These are phyloP conservation scores for Daldinia concentrica DNA, from an alignment of 495 filamentous ascomycete genomes.

Conservation along the genomic window DNA sequence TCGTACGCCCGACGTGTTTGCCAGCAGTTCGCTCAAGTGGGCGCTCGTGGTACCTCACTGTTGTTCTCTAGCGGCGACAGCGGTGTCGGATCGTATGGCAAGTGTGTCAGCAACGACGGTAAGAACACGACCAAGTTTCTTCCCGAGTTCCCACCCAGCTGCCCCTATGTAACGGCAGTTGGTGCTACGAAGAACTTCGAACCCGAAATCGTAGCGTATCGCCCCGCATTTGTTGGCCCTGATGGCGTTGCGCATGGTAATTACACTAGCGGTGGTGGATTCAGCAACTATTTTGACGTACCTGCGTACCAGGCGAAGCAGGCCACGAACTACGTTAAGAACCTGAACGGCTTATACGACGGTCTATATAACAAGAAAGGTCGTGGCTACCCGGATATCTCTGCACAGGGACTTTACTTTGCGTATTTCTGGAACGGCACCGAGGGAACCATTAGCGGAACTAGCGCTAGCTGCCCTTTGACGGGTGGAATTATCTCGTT, in stretches of 20 bases:
- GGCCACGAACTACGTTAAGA: slow-evolving; percentile 68
- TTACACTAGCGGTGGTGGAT: slow-evolving; percentile 69
- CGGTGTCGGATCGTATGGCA: slow-evolving; percentile 66
- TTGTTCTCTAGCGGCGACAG: slow-evolving; percentile 79
- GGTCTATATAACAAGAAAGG: slow-evolving; percentile 63
- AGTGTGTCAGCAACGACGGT: slow-evolving; percentile 74
- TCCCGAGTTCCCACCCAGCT: slow-evolving; percentile 73
- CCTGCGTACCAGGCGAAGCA: slow-evolving; percentile 69
- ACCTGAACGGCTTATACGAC: slow-evolving; percentile 41
- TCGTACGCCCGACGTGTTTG: slow-evolving; percentile 75
- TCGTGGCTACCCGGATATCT: slow-evolving; percentile 77
- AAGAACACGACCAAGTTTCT: slow-evolving; percentile 73
- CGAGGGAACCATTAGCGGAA: slow-evolving; percentile 61
- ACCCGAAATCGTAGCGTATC: slow-evolving; percentile 67
- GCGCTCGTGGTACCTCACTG: slow-evolving; percentile 78
- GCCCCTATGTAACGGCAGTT: slow-evolving; percentile 79
- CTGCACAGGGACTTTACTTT: slow-evolving; percentile 63
- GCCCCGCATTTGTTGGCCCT: slow-evolving; percentile 41
- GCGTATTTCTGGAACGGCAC: slow-evolving; percentile 53
- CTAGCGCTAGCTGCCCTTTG: slow-evolving; percentile 70
- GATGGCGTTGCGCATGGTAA: slow-evolving; percentile 42
- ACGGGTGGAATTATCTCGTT: slow-evolving; percentile 71
- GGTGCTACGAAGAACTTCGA: slow-evolving; percentile 69
- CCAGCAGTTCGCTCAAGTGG: slow-evolving; percentile 70
- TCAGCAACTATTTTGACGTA: slow-evolving; percentile 70